Evolutionary conservation across 805 yeast species (phyloP).

Genomic region (Brettanomyces naardenensis): DNA sequence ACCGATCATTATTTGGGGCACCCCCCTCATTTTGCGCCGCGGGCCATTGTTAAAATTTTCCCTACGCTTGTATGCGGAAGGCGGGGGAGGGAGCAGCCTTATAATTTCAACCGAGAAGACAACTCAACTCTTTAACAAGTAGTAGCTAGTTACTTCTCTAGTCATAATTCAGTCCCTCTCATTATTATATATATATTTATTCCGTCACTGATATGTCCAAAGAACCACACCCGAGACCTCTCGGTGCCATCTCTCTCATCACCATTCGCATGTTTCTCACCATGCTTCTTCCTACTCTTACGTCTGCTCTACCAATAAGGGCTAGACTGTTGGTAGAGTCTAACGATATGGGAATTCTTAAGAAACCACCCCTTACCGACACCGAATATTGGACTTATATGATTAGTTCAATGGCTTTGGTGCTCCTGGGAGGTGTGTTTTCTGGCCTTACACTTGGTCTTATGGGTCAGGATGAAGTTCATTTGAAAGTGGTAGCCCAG

Average conservation of each 20-base stretch:
- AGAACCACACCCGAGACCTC: not conserved
- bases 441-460: conserved; percentile 91
- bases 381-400: conserved; percentile 39
- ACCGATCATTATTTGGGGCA: too few species aligned
- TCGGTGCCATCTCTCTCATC: not conserved
- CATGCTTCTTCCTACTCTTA: not conserved
- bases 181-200: too few species aligned
- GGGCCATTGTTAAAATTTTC: too few species aligned
- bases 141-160: too few species aligned
- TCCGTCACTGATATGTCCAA: too few species aligned
- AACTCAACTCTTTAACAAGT: too few species aligned
- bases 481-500: conserved; percentile 79
- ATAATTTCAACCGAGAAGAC: too few species aligned
- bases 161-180: too few species aligned
- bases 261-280: not conserved
- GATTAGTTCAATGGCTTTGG: conserved; percentile 49
- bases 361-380: conserved; percentile 11
- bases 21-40: too few species aligned
- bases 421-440: conserved; percentile 79
- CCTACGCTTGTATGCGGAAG: too few species aligned
- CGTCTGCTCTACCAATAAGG: conserved; percentile 1
- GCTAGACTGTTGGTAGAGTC: not conserved
- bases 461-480: conserved; percentile 98
- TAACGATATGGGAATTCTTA: not conserved
- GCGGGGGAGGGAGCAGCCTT: too few species aligned